A percentile compares a stretch with the other conserved stretches of the same genome.
These are phyloP conservation scores for Suillus cothurnatus DNA, from an alignment of 768 basidiomycete genomes.

Conservation along the genomic window DNA sequence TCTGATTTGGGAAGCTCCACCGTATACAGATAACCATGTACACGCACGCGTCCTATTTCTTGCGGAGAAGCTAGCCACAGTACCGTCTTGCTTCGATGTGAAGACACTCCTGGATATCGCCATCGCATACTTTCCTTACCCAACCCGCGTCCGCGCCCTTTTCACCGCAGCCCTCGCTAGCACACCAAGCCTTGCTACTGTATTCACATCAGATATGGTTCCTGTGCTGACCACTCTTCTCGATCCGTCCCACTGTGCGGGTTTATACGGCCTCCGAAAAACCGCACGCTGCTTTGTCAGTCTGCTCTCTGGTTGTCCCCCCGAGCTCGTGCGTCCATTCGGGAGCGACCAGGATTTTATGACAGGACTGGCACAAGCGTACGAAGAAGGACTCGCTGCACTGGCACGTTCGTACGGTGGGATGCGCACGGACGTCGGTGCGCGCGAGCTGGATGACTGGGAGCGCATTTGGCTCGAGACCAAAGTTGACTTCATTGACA, in stretches of 20 bases:
- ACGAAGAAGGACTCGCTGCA: slow-evolving; percentile 57
- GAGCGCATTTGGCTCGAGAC: slow-evolving; percentile 70
- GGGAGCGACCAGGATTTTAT: slow-evolving; percentile 53
- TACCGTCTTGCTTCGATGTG: slow-evolving; percentile 46
- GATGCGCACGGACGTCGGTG: slow-evolving; percentile 28
- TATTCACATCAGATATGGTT: slow-evolving; percentile 48
- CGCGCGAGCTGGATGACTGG: slow-evolving; percentile 59
- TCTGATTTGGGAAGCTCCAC: slow-evolving; percentile 56
- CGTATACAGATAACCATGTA: slow-evolving; percentile 46
- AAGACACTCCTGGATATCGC: slow-evolving; percentile 64
- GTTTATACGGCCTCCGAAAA: slow-evolving; percentile 68
- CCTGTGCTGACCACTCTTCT: slow-evolving; percentile 57
- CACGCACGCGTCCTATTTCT: slow-evolving; percentile 53
- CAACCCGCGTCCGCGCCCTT: slow-evolving; percentile 46
- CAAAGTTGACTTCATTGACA: slow-evolving; percentile 71
- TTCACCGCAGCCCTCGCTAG: slow-evolving; percentile 42
- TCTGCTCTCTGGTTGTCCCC: slow-evolving; percentile 54
- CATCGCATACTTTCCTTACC: slow-evolving; percentile 53
- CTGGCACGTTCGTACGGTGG: slow-evolving; percentile 68
- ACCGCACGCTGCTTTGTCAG: slow-evolving; percentile 55
- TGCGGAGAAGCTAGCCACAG: slow-evolving; percentile 52
- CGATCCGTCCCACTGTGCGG: slow-evolving; percentile 44
- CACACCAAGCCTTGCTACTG: slow-evolving; percentile 34
- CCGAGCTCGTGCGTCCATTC: slow-evolving; percentile 53
- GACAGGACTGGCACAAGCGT: slow-evolving; percentile 57